Evolutionary conservation across 2,329 filamentous ascomycete genomes (phyloP), one percentile per base, ranked within the genome.

Genomic region (Leptodontidium sp.): DNA sequence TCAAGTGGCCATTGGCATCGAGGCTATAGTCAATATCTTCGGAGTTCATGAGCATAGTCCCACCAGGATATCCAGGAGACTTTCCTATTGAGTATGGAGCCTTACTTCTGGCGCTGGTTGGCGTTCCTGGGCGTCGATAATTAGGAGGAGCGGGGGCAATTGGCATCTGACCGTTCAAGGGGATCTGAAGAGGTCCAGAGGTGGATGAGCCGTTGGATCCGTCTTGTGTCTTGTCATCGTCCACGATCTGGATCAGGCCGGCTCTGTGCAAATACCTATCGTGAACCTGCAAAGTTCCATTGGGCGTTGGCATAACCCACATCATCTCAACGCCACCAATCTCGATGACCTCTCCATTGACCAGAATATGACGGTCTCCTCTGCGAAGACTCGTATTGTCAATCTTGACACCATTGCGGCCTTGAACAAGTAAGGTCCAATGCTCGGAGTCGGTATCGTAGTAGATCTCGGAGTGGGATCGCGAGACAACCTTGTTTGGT

Each of bases 261-360:
- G 91, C 90, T 57, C 92, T 89, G 74, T 92, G 87, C 17, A 92
- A 86, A 77, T 91, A 94, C 75, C 82, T 87, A 26, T 86, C 86
- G 76, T 92, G 88, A 69, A 97, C 90, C 58, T 87, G 84, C 32
- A 94, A 85, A 29, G 88, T 87, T 66, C 83, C 84, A 57, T 88
- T 84, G 73, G 92, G 90, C 29, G 88, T 89, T 0, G 96, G 95
- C n/a, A 97, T 88, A 59, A 98, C 93, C 80, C 99, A 99, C 85
- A 98, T 95, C 96, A 99, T 99, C 82, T 99, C 95, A 0, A 96
- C 92, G 64, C 93, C 93, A 75, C 91, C 92, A 77, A 98, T 93
- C 77, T 97, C 94, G 68, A 99, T 90, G 53, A 98, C 93, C 78
- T 95, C 91, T 68, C 96, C 96, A 75, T 94, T 97, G 52, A 89